Conservation (phyloP, 2,329 filamentous ascomycete genomes). For the Talaromyces albobiverticillius region DNA sequence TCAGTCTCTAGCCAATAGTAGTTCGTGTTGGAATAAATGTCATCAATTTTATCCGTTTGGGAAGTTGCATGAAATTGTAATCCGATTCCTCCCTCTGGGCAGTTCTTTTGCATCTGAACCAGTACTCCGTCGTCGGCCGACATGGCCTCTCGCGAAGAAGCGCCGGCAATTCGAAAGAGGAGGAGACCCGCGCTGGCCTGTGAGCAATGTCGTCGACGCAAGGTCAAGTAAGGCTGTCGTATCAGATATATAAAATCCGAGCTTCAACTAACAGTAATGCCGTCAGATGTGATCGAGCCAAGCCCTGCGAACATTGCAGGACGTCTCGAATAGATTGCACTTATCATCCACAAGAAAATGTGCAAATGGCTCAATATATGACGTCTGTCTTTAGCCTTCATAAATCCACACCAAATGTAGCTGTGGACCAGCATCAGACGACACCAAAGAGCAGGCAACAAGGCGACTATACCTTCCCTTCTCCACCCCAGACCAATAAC, state of each 20-base stretch:
- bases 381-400: slow-evolving; percentile 6
- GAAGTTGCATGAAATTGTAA: too few species aligned
- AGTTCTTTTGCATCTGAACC: too few species aligned
- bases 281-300: slow-evolving; percentile 5
- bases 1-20: too few species aligned
- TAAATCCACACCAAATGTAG: background rate
- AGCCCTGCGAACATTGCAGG: slow-evolving; percentile 10
- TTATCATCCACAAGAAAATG: background rate
- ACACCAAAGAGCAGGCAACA: background rate
- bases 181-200: slow-evolving; percentile 2
- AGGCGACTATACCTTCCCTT: too few species aligned
- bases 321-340: background rate
- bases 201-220: background rate
- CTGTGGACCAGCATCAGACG: background rate
- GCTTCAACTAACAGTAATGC: slow-evolving; percentile 20
- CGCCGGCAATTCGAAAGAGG: slow-evolving; percentile 12
- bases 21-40: too few species aligned
- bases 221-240: slow-evolving; percentile 22
- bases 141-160: background rate
- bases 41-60: too few species aligned
- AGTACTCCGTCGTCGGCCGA: background rate
- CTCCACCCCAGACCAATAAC: background rate
- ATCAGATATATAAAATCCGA: slow-evolving; percentile 27
- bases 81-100: background rate
- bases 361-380: background rate